A percentile compares a stretch with the other conserved stretches of the same genome.
Conservation (phyloP, 768 basidiomycete species). For the Hericium coralloides region DNA sequence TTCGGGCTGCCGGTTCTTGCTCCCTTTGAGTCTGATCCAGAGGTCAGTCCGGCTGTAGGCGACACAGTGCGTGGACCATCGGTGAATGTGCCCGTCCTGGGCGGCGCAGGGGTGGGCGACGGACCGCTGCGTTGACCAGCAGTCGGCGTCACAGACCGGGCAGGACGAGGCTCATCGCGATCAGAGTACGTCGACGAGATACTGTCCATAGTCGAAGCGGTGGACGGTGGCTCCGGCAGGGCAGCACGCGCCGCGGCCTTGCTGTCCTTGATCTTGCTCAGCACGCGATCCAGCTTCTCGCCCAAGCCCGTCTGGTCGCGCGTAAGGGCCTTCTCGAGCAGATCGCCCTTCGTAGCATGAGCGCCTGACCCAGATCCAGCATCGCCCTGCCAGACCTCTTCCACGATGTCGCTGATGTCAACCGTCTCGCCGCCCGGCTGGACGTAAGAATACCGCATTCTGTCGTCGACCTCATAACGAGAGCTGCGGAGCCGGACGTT, state of each 20-base stretch:
- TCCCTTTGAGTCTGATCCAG: slow-evolving; percentile 6
- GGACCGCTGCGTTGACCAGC: background rate
- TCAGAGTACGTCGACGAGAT: slow-evolving; percentile 51
- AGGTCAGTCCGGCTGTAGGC: slow-evolving; percentile 20
- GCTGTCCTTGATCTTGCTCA: slow-evolving; percentile 66
- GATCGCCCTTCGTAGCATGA: slow-evolving; percentile 39
- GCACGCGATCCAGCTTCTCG: slow-evolving; percentile 65
- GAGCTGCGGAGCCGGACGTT: slow-evolving; percentile 82
- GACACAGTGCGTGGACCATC: slow-evolving; percentile 18
- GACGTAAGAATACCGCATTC: slow-evolving; percentile 90
- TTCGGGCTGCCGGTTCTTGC: slow-evolving; percentile 7
- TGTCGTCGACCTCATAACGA: slow-evolving; percentile 57
- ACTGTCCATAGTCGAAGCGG: slow-evolving; percentile 18
- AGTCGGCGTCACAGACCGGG: slow-evolving; percentile 9
- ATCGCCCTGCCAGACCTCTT: slow-evolving; percentile 70
- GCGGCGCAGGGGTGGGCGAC: slow-evolving; percentile 10
- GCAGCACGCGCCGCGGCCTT: slow-evolving; percentile 29
- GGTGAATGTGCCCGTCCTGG: slow-evolving; percentile 7
- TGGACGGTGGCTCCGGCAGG: slow-evolving; percentile 10
- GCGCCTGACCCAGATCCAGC: slow-evolving; percentile 20
- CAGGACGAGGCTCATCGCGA: slow-evolving; percentile 23
- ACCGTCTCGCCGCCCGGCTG: slow-evolving; percentile 83
- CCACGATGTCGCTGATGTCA: slow-evolving; percentile 90
- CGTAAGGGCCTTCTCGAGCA: slow-evolving; percentile 55
- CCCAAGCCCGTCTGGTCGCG: slow-evolving; percentile 50